Evolutionary conservation across 441 rosid species (phyloP).

Genomic region (Biscutella auriculata): DNA sequence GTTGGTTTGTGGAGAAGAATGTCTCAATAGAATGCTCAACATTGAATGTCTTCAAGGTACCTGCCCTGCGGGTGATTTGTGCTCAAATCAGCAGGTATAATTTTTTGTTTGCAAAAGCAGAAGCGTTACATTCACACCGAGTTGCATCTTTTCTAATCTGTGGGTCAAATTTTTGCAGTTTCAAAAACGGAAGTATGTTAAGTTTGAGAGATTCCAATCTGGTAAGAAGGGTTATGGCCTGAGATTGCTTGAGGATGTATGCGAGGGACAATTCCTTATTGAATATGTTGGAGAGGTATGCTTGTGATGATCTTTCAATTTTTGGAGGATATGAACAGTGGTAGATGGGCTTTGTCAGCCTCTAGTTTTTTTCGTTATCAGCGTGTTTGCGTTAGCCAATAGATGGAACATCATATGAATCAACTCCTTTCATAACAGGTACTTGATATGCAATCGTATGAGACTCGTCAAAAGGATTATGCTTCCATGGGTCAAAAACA

Average conservation of each 20-base stretch:
- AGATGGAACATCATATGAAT: too few relatives aligned
- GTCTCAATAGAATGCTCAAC: conserved; percentile 90
- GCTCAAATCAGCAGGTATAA: conserved; percentile 87
- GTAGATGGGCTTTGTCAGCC: not conserved
- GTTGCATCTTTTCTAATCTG: conserved; percentile 11
- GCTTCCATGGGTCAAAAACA: conserved; percentile 89
- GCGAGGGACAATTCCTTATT: conserved; percentile 70
- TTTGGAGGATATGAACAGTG: conserved; percentile 7
- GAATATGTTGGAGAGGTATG: conserved; percentile 99
- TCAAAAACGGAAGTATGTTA: conserved; percentile 72
- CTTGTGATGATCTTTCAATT: conserved; percentile 11
- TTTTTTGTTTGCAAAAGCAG: conserved; percentile 11
- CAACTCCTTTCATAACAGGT: conserved; percentile 40
- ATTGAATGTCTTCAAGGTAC: conserved; percentile 91
- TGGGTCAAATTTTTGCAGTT: conserved; percentile 48
- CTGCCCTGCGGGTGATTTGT: conserved; percentile 79
- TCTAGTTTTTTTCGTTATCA: not conserved
- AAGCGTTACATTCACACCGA: not conserved
- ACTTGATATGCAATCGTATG: conserved; percentile 82
- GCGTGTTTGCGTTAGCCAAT: not conserved
- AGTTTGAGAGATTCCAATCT: conserved; percentile 60
- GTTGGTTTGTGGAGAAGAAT: conserved; percentile 84
- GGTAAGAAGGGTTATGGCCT: conserved; percentile 98
- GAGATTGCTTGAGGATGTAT: conserved; percentile 58
- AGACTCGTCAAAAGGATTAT: conserved; percentile 77